phyloP scores from a whole-genome alignment of 345 rosid species.

The Eucalyptus sp. region DNA sequence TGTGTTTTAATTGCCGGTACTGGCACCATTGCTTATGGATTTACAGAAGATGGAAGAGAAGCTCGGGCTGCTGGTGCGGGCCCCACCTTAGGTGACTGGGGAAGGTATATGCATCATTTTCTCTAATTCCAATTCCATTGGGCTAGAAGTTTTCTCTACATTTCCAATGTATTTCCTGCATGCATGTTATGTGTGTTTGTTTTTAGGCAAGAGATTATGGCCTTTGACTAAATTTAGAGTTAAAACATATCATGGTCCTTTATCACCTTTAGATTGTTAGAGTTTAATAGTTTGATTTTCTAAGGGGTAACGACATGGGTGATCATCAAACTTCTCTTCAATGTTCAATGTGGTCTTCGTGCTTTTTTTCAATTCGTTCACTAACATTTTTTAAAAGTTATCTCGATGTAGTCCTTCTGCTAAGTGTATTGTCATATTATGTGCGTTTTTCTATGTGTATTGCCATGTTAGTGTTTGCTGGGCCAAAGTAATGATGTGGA shows the following conservation, averaged over 20 bases:
- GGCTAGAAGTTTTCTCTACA: background rate
- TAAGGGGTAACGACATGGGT: background rate
- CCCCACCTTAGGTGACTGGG: conserved; percentile 94
- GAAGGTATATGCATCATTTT: conserved; percentile 36
- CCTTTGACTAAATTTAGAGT: background rate
- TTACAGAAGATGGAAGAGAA: conserved; percentile 80
- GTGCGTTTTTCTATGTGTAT: background rate
- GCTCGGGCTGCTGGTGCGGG: conserved; percentile 96
- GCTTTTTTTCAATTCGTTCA: background rate
- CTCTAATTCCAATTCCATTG: background rate
- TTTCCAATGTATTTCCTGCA: background rate
- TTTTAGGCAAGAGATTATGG: background rate
- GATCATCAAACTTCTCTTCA: background rate
- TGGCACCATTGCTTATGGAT: conserved; percentile 85
- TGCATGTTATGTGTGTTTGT: background rate
- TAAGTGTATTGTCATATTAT: background rate
- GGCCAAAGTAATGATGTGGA: background rate
- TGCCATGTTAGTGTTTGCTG: background rate
- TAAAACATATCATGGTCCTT: background rate
- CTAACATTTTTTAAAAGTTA: background rate
- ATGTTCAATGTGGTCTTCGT: background rate
- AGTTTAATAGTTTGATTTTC: background rate
- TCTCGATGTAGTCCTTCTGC: background rate
- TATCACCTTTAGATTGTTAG: background rate
- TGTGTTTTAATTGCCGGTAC: conserved; percentile 97